These are phyloP conservation scores for Magnolia sinica DNA, from an alignment of 164 flowering plant species.

Conservation along the genomic window DNA sequence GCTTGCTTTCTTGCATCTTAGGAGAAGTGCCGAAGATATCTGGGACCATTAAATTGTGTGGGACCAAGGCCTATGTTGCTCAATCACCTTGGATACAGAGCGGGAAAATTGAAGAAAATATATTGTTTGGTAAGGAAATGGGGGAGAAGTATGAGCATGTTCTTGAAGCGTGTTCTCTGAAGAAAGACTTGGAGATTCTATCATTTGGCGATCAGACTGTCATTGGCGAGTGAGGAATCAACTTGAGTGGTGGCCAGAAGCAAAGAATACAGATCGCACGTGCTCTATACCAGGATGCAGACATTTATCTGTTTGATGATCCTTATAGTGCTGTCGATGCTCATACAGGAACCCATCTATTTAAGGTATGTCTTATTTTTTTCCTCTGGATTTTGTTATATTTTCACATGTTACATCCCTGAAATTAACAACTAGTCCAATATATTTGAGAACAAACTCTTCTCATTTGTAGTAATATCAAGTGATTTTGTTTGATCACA, in stretches of 20 bases:
- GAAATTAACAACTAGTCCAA: not conserved
- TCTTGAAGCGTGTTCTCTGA: conserved; percentile 72
- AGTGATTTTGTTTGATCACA: no score
- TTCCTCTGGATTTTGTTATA: not conserved
- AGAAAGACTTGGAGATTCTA: conserved; percentile 74
- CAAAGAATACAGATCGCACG: conserved; percentile 90
- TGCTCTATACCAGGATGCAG: conserved; percentile 84
- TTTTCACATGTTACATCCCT: not conserved
- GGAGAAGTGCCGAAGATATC: conserved; percentile 52
- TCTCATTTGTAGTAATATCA: no score
- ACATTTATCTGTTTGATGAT: conserved; percentile 80
- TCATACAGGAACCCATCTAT: conserved; percentile 82
- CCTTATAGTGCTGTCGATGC: conserved; percentile 97
- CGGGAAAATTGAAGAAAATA: conserved; percentile 78
- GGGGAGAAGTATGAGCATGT: conserved; percentile 59
- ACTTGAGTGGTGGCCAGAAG: conserved; percentile 93
- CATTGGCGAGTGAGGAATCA: conserved; percentile 89
- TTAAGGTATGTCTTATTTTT: conserved; percentile 43
- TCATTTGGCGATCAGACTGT: conserved; percentile 79
- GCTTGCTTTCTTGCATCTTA: conserved; percentile 49
- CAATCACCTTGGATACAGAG: conserved; percentile 95
- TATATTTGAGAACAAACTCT: no score
- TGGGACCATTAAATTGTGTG: conserved; percentile 42
- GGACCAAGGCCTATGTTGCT: conserved; percentile 78
- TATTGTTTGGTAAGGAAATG: conserved; percentile 82